phyloP scores from a whole-genome alignment of 1,284 basidiomycete genomes.

The Pterulicium gracile region DNA sequence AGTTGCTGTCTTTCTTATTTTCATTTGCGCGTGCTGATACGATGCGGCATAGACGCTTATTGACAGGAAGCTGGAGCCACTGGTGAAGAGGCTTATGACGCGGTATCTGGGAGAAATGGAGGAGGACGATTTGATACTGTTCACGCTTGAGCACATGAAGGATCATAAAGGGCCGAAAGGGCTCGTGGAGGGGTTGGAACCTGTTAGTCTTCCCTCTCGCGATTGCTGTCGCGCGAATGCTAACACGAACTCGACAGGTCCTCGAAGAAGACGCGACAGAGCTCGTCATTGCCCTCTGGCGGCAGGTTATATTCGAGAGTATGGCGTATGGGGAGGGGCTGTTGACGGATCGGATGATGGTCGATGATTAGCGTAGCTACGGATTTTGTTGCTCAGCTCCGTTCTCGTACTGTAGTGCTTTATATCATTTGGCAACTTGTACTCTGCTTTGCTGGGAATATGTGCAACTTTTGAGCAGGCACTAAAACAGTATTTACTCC shows the following conservation, averaged over 20 bases:
- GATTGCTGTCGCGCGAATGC: conserved; percentile 4
- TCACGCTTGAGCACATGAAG: conserved; percentile 79
- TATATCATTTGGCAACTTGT: too few species aligned
- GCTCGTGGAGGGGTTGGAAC: conserved; percentile 77
- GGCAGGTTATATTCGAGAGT: conserved; percentile 85
- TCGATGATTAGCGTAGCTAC: conserved; percentile 31
- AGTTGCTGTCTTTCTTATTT: conserved; percentile 19
- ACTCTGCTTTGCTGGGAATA: too few species aligned
- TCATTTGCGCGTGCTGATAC: conserved; percentile 7
- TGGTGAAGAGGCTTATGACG: conserved; percentile 70
- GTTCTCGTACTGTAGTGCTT: too few species aligned
- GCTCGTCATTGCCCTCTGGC: conserved; percentile 70
- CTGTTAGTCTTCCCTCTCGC: conserved; percentile 42
- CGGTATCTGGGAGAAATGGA: conserved; percentile 82
- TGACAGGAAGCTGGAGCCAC: conserved; percentile 70
- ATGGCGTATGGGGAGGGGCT: conserved; percentile 80
- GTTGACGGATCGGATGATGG: conserved; percentile 67
- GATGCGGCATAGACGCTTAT: conserved; percentile 45
- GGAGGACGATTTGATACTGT: conserved; percentile 83
- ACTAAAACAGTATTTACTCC: too few species aligned
- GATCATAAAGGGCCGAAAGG: conserved; percentile 76
- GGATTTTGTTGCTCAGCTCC: not conserved
- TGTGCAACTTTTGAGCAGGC: too few species aligned
- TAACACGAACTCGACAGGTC: conserved; percentile 37
- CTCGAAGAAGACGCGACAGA: conserved; percentile 80